Evolutionary conservation across 495 filamentous ascomycete species (phyloP), one percentile per base, ranked within the genome.

Genomic region (Podospora pseudopauciseta): DNA sequence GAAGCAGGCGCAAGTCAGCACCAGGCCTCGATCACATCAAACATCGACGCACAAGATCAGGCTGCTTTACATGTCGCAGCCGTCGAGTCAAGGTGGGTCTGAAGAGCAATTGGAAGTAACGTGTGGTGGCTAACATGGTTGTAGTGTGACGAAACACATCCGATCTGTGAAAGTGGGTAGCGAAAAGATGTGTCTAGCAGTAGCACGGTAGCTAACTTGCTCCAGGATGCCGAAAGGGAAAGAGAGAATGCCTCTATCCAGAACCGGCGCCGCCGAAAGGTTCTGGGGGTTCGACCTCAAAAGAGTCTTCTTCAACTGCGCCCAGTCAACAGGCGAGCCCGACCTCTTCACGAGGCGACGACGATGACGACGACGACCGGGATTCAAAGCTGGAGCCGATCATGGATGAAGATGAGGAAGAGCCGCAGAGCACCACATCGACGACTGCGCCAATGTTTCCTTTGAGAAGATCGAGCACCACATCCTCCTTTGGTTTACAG

Each of bases 21-120:
- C 79, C 85, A 5, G 85, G 87, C 18, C 76, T 84, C 18, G 94
- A 97, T 65, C 89, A 91, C 71, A 91, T 96, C 72, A 99, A 97
- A 76, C 94, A 97, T 74, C 90, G 94, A 62, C 89, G 95, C 68
- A 97, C 95, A 59, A 85, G 95, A 70, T 97, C 92, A 67, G 95
- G 95, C 44, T 99, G 95, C 80, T 97, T 91, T 78, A 99, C 95
- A 16, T 99, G 95, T 76, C 87, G 95, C 73, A 87, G 88, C 67
- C 86, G 95, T 59, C 85, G 95, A 71, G 93, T 99, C 66, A 99
- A 99, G 87, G 91, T 92, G 84, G 68, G 56, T 23, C 58, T 6
- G n/a, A 26, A 7, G 16, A 27, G 9, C 7, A 11, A 16, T 39
- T 27, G 53, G 26, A 0, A n/a, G 23, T 13, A 1, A 15, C 26